Evolutionary conservation across 768 basidiomycete species (phyloP), one percentile per base, ranked within the genome.

Genomic region (Suillus cothurnatus): DNA sequence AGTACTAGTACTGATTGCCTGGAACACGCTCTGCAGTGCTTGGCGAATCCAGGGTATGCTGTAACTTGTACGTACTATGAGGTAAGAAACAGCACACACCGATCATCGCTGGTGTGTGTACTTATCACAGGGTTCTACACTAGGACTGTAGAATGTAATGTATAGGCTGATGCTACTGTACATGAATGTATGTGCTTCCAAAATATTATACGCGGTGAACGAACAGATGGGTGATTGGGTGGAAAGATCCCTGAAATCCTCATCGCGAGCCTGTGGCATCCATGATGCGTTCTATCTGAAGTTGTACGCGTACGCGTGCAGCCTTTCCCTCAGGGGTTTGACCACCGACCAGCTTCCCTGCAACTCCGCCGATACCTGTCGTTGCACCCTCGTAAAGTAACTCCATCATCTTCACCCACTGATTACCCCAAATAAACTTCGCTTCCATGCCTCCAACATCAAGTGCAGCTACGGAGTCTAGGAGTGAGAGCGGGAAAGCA

Each of bases 331-430:
- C 89, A 9, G 85, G 77, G n/a, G 80, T 79, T 52, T 78, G 71
- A 0, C 89, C 90, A 4, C 91, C 91, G 39, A 92, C 82, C 34
- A 83, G 74, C 61, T 74, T 81, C 61, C 71, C 80, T 61, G 41
- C 70, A 45, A 43, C 77, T 68, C 62, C 76, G 53, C 80, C 82
- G 61, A 86, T 78, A 6, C 89, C 89, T 6, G 71, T 74, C 0
- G 86, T 91, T 47, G 86, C 80, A 9, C 88, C 87, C 61, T 88
- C 83, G 67, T 93, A 87, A 17, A 93, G 73, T 17, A 91, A 74
- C 31, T 80, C 82, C 26, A 94, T 81, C 61, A 93, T 75, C 73
- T 93, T 93, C 64, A 88, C 76, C 87, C 90, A 94, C 74, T 94
- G 92, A 45, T 80, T 77, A n/a, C 92, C 92, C 88, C 89, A 94